phyloP scores from a whole-genome alignment of 106 monocot species.

The Iris macrosiphon region DNA sequence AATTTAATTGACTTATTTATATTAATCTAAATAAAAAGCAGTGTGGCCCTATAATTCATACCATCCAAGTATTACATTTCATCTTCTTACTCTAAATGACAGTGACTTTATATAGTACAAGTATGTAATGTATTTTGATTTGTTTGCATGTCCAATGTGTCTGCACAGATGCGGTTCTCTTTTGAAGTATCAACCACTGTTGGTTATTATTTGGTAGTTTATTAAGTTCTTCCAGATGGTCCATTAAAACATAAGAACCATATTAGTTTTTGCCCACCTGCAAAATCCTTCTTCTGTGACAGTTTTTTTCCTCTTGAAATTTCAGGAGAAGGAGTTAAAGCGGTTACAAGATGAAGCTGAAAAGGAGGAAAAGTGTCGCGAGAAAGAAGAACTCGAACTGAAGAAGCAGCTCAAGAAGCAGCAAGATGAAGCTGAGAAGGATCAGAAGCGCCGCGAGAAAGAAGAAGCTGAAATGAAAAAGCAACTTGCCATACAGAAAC shows the following conservation, averaged over 20 bases:
- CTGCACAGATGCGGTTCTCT: too few relatives aligned
- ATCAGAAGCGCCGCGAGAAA: slow-evolving; percentile 38
- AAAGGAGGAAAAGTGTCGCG: slow-evolving; percentile 47
- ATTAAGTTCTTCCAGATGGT: too few relatives aligned
- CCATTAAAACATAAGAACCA: too few relatives aligned
- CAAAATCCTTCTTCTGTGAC: background rate
- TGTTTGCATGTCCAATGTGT: background rate
- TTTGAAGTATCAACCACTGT: too few relatives aligned
- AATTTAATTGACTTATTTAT: too few relatives aligned
- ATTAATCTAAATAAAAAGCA: too few relatives aligned
- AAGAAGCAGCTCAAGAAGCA: slow-evolving; percentile 49
- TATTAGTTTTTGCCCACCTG: too few relatives aligned
- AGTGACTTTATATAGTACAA: too few relatives aligned
- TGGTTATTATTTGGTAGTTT: too few relatives aligned
- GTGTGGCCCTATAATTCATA: too few relatives aligned
- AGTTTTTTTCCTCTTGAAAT: background rate
- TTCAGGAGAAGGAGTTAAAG: slow-evolving; percentile 71
- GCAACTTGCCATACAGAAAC: slow-evolving; percentile 52
- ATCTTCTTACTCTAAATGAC: too few relatives aligned
- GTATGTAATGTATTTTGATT: background rate
- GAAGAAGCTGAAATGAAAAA: slow-evolving; percentile 49
- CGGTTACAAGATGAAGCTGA: slow-evolving; percentile 46
- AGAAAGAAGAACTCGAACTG: slow-evolving; percentile 68
- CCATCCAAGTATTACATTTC: too few relatives aligned
- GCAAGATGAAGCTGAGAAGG: slow-evolving; percentile 40